phyloP scores from a whole-genome alignment of 345 rosid genomes.

The Trapa incisa region DNA sequence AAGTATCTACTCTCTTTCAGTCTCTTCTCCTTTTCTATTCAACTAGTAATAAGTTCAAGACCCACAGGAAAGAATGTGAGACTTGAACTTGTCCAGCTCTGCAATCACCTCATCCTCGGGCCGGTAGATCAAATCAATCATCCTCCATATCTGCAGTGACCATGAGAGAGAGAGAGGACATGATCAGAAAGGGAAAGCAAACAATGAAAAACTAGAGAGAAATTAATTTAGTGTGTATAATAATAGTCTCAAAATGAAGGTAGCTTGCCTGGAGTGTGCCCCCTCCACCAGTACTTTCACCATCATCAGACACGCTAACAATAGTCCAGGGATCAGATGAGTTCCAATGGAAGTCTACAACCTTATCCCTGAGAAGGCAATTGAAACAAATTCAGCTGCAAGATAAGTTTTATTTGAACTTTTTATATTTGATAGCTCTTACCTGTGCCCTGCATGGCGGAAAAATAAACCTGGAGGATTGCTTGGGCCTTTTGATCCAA shows the following conservation, averaged over 20 bases:
- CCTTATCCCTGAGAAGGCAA: conserved; percentile 37
- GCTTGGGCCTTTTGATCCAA: conserved; percentile 23
- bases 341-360: conserved; percentile 65
- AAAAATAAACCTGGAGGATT: conserved; percentile 52
- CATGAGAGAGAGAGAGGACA: too few relatives aligned
- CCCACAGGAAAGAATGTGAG: conserved; percentile 27
- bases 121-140: conserved; percentile 51
- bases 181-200: background rate
- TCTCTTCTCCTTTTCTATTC: background rate
- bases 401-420: background rate
- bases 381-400: background rate
- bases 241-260: background rate
- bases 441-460: conserved; percentile 68
- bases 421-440: background rate
- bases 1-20: background rate
- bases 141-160: conserved; percentile 44
- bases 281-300: conserved; percentile 52
- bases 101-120: conserved; percentile 48
- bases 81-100: conserved; percentile 36
- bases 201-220: background rate
- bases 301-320: conserved; percentile 57
- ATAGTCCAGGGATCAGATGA: conserved; percentile 54
- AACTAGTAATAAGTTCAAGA: background rate
- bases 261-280: conserved; percentile 51
- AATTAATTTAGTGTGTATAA: background rate